phyloP scores from a whole-genome alignment of 805 yeast species.

The Cyberlindnera mrakii region DNA sequence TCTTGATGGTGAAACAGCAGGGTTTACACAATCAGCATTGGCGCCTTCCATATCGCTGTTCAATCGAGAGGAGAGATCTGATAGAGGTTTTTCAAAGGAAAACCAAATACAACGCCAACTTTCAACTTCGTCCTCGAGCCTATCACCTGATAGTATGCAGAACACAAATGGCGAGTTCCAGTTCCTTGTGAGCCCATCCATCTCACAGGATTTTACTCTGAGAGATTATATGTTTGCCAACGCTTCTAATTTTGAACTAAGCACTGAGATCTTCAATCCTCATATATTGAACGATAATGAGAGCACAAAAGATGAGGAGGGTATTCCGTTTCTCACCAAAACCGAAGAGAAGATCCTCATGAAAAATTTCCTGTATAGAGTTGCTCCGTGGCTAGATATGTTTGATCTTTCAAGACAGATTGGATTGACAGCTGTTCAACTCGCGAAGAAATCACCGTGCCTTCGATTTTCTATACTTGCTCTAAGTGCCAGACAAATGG shows the following conservation, averaged over 20 bases:
- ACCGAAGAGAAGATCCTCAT: slow-evolving; percentile 28
- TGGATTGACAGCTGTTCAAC: slow-evolving; percentile 27
- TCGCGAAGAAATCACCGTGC: slow-evolving; percentile 34
- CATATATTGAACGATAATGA: not conserved
- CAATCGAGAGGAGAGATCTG: not conserved
- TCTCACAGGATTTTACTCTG: slow-evolving; percentile 18
- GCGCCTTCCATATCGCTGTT: not conserved
- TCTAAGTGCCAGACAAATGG: slow-evolving; percentile 29
- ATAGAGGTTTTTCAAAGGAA: not conserved
- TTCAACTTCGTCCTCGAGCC: not conserved
- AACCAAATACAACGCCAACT: not conserved
- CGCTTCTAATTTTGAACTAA: slow-evolving; percentile 21
- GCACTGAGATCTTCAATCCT: slow-evolving; percentile 1
- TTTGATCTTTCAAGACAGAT: slow-evolving; percentile 30
- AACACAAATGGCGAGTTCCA: slow-evolving; percentile 2
- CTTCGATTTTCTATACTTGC: slow-evolving; percentile 28
- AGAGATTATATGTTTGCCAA: slow-evolving; percentile 35
- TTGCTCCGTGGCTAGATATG: slow-evolving; percentile 36
- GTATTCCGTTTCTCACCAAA: slow-evolving; percentile 22
- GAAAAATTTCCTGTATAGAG: slow-evolving; percentile 30
- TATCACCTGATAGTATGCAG: not conserved
- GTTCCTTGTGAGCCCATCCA: slow-evolving; percentile 6
- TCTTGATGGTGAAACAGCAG: not conserved
- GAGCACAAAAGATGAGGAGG: not conserved
- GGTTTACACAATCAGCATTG: not conserved